Base-by-base conservation (phyloP, 192 early-diverging fungal species). In the Entomortierella beljakovae region DNA sequence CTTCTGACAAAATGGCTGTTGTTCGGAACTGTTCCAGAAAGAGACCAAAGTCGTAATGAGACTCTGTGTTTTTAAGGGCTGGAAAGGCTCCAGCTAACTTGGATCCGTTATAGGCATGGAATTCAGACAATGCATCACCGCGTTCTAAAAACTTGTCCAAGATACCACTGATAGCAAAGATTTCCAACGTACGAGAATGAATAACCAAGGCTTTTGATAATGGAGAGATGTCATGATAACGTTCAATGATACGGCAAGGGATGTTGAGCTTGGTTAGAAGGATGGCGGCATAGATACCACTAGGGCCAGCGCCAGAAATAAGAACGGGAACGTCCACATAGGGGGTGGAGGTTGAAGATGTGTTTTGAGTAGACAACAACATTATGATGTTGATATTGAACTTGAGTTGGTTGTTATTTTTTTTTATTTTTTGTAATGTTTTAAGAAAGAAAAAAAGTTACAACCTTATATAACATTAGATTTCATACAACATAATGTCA, bases 221-320 rank as follows among this genome's bases (percentile, higher is more conserved):
- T 10, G 75, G 57, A 0, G 67, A 79, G 53, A 79, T 32, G 23
- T 64, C 56, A 55, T 59, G 67, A 10, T 69, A 51, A 8, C 75
- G 75, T 26, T 79, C 75, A 53, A 79, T 70, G 18, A 79, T 25
- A 15, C 75, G 75, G n/a, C 61, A 63, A n/a, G 67, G 75, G 57
- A 69, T 58, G 34, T 68, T 68, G 48, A 79, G 55, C 40, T 79
- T 69, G 18, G 75, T 79, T 22, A 79, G 67, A 0, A 79, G 61
- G 61, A 79, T 62, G 28, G 75, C 75, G 23, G 66, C 67, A 51
- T 60, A 79, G 54, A 79, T 60, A 34, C 75, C 75, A 4, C 57
- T 46, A 28, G 75, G 75, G 15, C 75, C 75, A 18, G 67, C 75
- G 23, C 75, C 75, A 0, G 67, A 79, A 57, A 79, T 79, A 50